Base-by-base conservation (phyloP, 805 yeast species). In the Candida silvicultrix region DNA sequence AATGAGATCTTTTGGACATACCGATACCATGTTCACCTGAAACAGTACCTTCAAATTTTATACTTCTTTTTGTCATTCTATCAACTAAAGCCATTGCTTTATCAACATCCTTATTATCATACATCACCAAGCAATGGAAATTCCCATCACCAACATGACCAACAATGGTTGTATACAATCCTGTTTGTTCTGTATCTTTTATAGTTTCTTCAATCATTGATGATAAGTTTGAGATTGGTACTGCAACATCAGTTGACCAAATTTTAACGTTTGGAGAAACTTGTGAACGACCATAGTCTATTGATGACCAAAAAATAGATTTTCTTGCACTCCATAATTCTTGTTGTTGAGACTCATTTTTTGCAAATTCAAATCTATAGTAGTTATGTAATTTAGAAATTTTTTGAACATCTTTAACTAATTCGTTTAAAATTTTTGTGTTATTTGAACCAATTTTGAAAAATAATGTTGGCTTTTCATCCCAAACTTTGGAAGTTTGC, bases 11-110 rank as follows among this genome's bases (percentile, higher is more conserved):
- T 60, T 87, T 87, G 25, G 89, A 88, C 37, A 78, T 71, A 2
- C 95, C 95, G 41, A 87, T 77, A 2, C 95, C 95, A 57, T 87
- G 95, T 57, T 87, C 95, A 18, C 95, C 95, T 5, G 89, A 83
- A 51, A 88, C 81, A 1, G 95, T 87, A 1, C 95, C 95, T 44
- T 86, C 95, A 34, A 80, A 72, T 6, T 67, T 73, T 28, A 86
- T 68, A 0, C 89, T 90, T 43, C 81, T 61, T 38, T 71, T 58
- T 39, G 83, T 84, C 83, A 86, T 81, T 45, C 75, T 68, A 35
- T 75, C 72, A n/a, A 81, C 80, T 21, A 84, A 57, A n/a, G 59
- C 57, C 50, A 74, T 74, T 4, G 83, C 84, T 16, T 56, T 59
- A 1, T 62, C 61, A 18, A 67, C 56, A 52, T 80, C 77, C 23